Percentiles rank a stretch among this genome's conserved stretches.
These are phyloP conservation scores for Triticum urartu DNA, from an alignment of 176 grass and related monocot genomes.

Conservation along the genomic window DNA sequence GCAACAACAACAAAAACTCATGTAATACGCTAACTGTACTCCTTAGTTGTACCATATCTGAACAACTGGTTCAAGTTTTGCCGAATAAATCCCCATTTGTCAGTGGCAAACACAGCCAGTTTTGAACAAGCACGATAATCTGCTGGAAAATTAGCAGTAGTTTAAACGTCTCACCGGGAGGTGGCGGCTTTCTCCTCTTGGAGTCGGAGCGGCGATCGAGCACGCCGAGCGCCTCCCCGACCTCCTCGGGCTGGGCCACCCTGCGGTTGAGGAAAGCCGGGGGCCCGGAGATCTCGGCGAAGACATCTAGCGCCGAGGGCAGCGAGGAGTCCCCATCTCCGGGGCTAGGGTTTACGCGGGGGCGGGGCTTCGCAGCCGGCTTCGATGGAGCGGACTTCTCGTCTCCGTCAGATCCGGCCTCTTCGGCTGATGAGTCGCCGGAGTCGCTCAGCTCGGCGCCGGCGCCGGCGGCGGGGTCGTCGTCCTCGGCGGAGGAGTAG, in stretches of 20 bases:
- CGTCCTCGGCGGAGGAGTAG: conserved; percentile 87
- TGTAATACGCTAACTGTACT: not conserved
- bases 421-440: conserved; percentile 17
- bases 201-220: conserved; percentile 52
- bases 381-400: conserved; percentile 23
- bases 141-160: not conserved
- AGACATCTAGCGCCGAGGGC: conserved; percentile 80
- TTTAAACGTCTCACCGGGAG: conserved; percentile 39
- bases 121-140: not conserved
- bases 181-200: conserved; percentile 56
- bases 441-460: conserved; percentile 41
- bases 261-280: conserved; percentile 75
- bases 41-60: not conserved
- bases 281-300: conserved; percentile 74
- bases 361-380: conserved; percentile 3
- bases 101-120: not conserved
- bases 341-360: conserved; percentile 31
- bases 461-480: conserved; percentile 25
- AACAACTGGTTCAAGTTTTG: not conserved
- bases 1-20: too few relatives aligned
- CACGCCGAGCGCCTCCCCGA: conserved; percentile 68
- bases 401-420: conserved; percentile 29
- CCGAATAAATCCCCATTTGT: not conserved
- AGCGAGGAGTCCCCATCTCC: conserved; percentile 46
- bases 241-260: conserved; percentile 47